phyloP scores from a whole-genome alignment of 1,139 yeast species.

The Zygosaccharomyces pseudobailii region DNA sequence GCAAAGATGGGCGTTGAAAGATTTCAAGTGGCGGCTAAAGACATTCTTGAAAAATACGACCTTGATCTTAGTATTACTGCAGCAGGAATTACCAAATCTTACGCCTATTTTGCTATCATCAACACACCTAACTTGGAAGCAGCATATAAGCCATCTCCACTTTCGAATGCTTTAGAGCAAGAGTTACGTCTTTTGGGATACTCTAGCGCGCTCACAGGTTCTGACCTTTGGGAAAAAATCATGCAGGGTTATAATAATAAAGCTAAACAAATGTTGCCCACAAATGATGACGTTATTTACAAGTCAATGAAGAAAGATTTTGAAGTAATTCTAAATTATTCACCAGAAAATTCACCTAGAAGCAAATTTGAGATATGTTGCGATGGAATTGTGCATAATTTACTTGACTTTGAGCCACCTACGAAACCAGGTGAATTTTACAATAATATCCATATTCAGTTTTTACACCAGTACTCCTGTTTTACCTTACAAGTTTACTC shows the following conservation, averaged over 20 bases:
- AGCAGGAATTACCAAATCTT: slow-evolving; percentile 34
- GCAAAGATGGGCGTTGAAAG: slow-evolving; percentile 60
- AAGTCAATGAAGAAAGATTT: slow-evolving; percentile 33
- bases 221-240: slow-evolving; percentile 52
- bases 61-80: slow-evolving; percentile 17
- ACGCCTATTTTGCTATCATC: slow-evolving; percentile 65
- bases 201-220: slow-evolving; percentile 36
- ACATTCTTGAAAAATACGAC: slow-evolving; percentile 40
- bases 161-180: slow-evolving; percentile 48
- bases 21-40: slow-evolving; percentile 63
- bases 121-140: slow-evolving; percentile 63
- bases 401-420: slow-evolving; percentile 10
- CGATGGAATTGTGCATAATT: slow-evolving; percentile 42
- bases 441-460: slow-evolving; percentile 11
- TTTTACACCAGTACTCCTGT: slow-evolving; percentile 9
- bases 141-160: slow-evolving; percentile 68
- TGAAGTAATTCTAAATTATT: slow-evolving; percentile 31
- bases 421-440: background rate
- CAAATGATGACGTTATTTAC: slow-evolving; percentile 44
- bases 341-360: slow-evolving; percentile 15
- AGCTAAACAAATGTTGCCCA: slow-evolving; percentile 47
- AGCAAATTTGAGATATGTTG: slow-evolving; percentile 45
- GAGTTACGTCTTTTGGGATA: slow-evolving; percentile 54
- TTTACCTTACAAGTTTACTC: slow-evolving; percentile 11
- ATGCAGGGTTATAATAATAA: slow-evolving; percentile 48